Percentiles rank a stretch among this genome's conserved stretches.
Conservation (phyloP, 768 basidiomycete species). For the Podaxis carcinomalis region DNA sequence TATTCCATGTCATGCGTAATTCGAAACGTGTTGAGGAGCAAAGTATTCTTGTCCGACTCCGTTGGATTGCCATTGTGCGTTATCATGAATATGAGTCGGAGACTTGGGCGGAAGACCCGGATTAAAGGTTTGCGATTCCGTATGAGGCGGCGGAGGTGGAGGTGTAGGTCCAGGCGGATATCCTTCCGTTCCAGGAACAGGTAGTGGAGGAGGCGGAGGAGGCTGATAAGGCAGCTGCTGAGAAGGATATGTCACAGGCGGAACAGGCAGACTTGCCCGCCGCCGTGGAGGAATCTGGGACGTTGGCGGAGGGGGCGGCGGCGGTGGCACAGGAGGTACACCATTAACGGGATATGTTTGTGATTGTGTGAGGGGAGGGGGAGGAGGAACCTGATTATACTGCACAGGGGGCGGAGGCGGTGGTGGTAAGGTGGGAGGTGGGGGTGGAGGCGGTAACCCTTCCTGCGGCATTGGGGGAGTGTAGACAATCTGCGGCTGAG, state of each 20-base stretch:
- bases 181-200: slow-evolving; percentile 19
- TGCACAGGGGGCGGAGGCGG: slow-evolving; percentile 21
- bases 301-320: slow-evolving; percentile 27
- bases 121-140: neutral
- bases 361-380: slow-evolving; percentile 12
- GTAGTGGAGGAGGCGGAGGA: slow-evolving; percentile 34
- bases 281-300: slow-evolving; percentile 15
- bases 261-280: slow-evolving; percentile 42
- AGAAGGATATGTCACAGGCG: slow-evolving; percentile 39
- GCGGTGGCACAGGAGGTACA: slow-evolving; percentile 20
- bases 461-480: slow-evolving; percentile 43
- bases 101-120: slow-evolving; percentile 34
- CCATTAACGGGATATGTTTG: slow-evolving; percentile 16
- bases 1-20: slow-evolving; percentile 1
- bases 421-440: slow-evolving; percentile 22
- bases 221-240: slow-evolving; percentile 26
- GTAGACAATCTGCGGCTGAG: slow-evolving; percentile 26
- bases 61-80: slow-evolving; percentile 29
- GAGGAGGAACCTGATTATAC: slow-evolving; percentile 11
- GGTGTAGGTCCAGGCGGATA: slow-evolving; percentile 24
- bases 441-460: slow-evolving; percentile 28
- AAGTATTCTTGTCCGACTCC: neutral
- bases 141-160: slow-evolving; percentile 19
- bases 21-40: neutral
- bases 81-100: slow-evolving; percentile 27